Base-by-base conservation (phyloP, 2,329 filamentous ascomycete genomes). In the Dendryphion nanum region DNA sequence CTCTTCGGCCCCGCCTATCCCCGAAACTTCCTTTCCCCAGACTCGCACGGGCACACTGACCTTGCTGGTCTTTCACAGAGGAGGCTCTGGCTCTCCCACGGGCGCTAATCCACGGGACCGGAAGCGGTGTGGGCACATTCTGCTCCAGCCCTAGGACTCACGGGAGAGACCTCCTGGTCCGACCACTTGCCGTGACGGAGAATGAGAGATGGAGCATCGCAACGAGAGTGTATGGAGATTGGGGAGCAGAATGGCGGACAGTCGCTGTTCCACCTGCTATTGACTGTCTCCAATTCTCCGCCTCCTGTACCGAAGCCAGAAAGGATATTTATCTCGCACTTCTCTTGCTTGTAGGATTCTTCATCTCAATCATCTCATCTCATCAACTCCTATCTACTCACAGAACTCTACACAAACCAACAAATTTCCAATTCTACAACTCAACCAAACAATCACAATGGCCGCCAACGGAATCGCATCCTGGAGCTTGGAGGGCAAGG, bases 401-500 rank as follows among this genome's bases (percentile, higher is more conserved):
- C 35, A 35, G 33, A 39, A 34, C 35, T 45, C 39, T 41, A 46
- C 33, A 12, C 34, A 7, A 31, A 23, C 12, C 26, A 24, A 24
- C 21, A 28, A 37, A 31, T 41, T 44, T 38, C 28, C 16, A 34
- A 26, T 35, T 42, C 37, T 41, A 41, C 40, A 47, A 41, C 53
- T 30, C 44, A 45, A 30, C 24, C 28, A 39, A 41, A 33, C 45
- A 32, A 57, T 41, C 35, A 61, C 47, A 67, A 68, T 67, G 64
- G 56, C 64, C 40, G 46, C 53, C 44, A 26, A 26, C 23, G n/a
- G 10, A 10, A 58, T 69, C 50, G 67, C 70, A 47, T 72, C 66
- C 53, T 74, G 71, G 64, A 72, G 71, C 63, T 64, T 76, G 40
- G 70, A 74, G 60, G 73, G 73, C 66, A 76, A 76, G 63, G 71